These are phyloP conservation scores for Kwoniella heveanensis DNA, from an alignment of 768 basidiomycete genomes.

Conservation along the genomic window DNA sequence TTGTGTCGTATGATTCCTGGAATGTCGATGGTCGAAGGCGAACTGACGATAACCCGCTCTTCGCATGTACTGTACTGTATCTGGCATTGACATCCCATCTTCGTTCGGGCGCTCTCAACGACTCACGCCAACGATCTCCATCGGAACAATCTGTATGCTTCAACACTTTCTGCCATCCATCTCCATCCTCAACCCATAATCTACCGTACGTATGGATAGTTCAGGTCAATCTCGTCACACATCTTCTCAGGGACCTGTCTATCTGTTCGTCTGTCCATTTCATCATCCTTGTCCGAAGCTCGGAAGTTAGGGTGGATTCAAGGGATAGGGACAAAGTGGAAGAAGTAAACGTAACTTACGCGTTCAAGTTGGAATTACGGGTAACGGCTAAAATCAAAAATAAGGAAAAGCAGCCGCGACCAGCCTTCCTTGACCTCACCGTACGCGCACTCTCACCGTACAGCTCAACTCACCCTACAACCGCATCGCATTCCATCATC, in stretches of 20 bases:
- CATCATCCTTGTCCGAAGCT: not conserved
- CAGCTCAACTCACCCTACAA: not conserved
- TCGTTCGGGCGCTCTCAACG: not conserved
- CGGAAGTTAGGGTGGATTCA: not conserved
- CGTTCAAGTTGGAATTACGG: too few species aligned
- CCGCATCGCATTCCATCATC: not conserved
- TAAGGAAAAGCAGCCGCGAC: constrained; percentile 26
- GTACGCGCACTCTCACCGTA: not conserved
- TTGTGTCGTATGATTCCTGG: not conserved
- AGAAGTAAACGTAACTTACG: too few species aligned
- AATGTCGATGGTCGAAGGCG: not conserved
- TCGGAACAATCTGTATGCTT: not conserved
- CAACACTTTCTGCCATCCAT: not conserved
- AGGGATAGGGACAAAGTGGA: too few species aligned
- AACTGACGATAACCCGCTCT: not conserved
- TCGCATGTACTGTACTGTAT: not conserved
- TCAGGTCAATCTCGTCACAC: not conserved
- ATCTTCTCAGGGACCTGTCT: not conserved
- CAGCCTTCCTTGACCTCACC: constrained; percentile 16
- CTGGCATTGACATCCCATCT: not conserved
- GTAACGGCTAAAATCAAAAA: constrained; percentile 4
- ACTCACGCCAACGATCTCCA: not conserved
- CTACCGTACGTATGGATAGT: not conserved
- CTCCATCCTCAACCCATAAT: too few species aligned
- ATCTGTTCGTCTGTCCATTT: too few species aligned